Conservation (phyloP, 257 asterid species). For the Ilex aquifolium region DNA sequence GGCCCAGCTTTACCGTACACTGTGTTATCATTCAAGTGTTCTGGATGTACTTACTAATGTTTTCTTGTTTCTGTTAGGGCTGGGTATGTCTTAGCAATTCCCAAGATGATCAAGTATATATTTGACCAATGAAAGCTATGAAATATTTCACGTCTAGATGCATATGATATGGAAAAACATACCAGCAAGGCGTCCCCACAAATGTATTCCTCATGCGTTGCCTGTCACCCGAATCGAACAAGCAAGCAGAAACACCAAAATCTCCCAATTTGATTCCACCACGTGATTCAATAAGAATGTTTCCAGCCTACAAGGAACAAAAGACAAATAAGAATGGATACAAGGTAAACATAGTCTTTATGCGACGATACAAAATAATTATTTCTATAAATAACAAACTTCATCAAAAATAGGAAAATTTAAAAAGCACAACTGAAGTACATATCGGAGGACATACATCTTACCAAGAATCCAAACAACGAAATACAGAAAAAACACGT, state of each 20-base stretch:
- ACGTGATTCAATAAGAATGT: constrained; percentile 75
- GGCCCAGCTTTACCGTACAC: no score
- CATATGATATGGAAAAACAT: constrained; percentile 23
- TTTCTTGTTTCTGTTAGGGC: no score
- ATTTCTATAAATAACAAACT: no score
- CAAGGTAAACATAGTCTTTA: background rate
- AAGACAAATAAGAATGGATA: constrained; percentile 6
- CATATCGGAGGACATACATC: no score
- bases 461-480: no score
- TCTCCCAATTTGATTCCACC: constrained; percentile 95
- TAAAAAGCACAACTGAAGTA: no score
- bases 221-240: constrained; percentile 95
- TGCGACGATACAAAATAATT: no score
- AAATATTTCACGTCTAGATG: constrained; percentile 1
- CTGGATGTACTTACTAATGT: no score
- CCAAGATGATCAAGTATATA: background rate
- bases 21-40: no score
- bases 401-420: no score
- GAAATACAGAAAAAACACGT: no score
- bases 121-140: background rate
- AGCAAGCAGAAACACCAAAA: constrained; percentile 97
- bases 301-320: constrained; percentile 71
- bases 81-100: no score
- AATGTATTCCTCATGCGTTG: constrained; percentile 92
- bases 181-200: constrained; percentile 99